Conservation (phyloP, 768 basidiomycete genomes). For the Cyclocybe cylindracea region DNA sequence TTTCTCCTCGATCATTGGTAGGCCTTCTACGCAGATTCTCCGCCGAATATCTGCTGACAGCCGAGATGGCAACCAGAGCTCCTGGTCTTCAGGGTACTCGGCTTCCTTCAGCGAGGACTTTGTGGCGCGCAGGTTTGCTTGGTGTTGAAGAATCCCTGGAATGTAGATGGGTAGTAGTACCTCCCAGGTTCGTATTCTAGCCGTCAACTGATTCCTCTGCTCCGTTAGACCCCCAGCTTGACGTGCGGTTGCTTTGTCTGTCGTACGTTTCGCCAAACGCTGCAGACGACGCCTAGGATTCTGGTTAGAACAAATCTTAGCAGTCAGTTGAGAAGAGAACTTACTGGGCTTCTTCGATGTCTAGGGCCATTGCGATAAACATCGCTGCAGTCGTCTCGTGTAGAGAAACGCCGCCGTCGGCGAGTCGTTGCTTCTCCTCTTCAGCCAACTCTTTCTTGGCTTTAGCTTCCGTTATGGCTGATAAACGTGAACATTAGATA, state of each 20-base stretch:
- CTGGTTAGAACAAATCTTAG: neutral
- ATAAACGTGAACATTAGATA: too few relatives aligned
- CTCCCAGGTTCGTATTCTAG: conserved; percentile 13
- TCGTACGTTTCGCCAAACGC: neutral
- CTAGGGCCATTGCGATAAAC: conserved; percentile 5
- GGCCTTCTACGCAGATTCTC: too few relatives aligned
- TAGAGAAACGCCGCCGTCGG: neutral
- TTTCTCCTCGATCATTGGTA: too few relatives aligned
- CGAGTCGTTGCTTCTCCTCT: neutral
- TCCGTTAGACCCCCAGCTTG: too few relatives aligned
- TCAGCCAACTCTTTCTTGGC: conserved; percentile 6
- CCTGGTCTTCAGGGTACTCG: conserved; percentile 5
- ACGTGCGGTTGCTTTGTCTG: neutral
- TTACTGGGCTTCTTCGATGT: conserved; percentile 8
- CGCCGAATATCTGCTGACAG: neutral
- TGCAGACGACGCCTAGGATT: conserved; percentile 4
- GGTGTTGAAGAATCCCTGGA: conserved; percentile 11
- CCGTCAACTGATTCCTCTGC: conserved; percentile 7
- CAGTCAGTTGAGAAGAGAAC: neutral
- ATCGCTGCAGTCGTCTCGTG: neutral
- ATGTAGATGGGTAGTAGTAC: conserved; percentile 13
- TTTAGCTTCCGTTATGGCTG: conserved; percentile 6
- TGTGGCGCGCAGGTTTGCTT: neutral
- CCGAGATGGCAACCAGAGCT: conserved; percentile 10
- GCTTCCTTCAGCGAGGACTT: neutral